Evolutionary conservation across 306 rosid species (phyloP), one percentile per base, ranked within the genome.

Genomic region (Vachellia collinsii): DNA sequence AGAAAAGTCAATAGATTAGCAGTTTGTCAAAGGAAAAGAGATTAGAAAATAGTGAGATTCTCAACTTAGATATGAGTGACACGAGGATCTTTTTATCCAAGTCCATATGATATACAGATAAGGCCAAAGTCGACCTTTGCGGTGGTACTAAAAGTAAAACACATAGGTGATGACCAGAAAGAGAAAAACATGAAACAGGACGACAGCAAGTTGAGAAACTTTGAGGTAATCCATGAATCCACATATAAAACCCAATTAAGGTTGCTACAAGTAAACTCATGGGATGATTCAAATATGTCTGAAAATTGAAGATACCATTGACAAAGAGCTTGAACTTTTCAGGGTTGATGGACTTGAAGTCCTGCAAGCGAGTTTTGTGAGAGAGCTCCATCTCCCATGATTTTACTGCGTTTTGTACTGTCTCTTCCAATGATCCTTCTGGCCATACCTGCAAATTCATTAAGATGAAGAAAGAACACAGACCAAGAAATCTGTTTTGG

Each of bases 351-450:
- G 86, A 78, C 62, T 81, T 87, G 85, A 83, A 83, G 63, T 87
- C 92, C 64, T 80, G 76, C 61, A 85, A 69, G 70, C 83, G 88
- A 20, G 66, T 79, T 73, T 89, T 89, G 89, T 89, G 89, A 3
- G 92, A 85, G 56, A 89, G 86, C 80, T 89, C 92, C 92, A 89
- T 83, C 44, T 85, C 89, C 89, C 90, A 89, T 39, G 92, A 65
- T 56, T 89, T 89, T 3, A 89, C 13, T 16, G 85, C 85, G 58
- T 89, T 87, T 56, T 89, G 92, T 8, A 89, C 90, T 62, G 34
- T 85, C 72, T 87, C 90, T 78, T 89, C 92, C 1, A 87, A 46
- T 12, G 92, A 89, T 70, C 90, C 92, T 62, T 85, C 81, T 3
- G 87, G 70, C 92, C 92, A 89, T 50, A 38, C 91, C 94, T 92